Evolutionary conservation across 805 yeast genomes (phyloP).

Genomic region (Metschnikowia similis): DNA sequence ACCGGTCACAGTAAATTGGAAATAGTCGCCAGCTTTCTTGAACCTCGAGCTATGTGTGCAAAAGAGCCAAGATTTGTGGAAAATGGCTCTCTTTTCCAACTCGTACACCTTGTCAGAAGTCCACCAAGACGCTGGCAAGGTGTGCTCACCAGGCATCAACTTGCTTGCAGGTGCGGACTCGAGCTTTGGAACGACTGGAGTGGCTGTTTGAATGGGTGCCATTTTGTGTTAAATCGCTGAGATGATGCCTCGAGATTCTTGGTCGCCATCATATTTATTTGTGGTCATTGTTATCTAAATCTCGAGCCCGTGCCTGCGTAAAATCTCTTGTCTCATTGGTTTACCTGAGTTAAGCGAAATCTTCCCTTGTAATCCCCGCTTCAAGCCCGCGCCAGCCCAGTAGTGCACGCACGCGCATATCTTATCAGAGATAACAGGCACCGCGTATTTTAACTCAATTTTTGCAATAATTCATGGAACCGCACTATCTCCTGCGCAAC

Average conservation of each 20-base stretch:
- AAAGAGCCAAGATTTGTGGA: conserved; percentile 54
- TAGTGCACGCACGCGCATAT: background rate
- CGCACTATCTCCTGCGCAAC: conserved; percentile 38
- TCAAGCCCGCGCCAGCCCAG: background rate
- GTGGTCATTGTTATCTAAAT: background rate
- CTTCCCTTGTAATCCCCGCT: background rate
- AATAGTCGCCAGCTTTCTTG: conserved; percentile 56
- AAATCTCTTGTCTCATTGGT: background rate
- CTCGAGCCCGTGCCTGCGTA: background rate
- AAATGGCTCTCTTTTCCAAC: conserved; percentile 54
- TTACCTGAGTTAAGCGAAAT: background rate
- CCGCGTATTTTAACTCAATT: conserved; percentile 7
- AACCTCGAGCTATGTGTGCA: conserved; percentile 51
- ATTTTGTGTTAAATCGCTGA: background rate
- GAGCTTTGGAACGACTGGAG: background rate
- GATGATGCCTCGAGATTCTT: background rate
- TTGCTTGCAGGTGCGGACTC: conserved; percentile 7
- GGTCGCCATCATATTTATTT: background rate
- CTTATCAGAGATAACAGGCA: conserved; percentile 1
- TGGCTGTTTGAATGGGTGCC: conserved; percentile 4
- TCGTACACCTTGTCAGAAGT: conserved; percentile 55
- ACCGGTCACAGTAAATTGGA: conserved; percentile 46
- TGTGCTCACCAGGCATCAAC: conserved; percentile 33
- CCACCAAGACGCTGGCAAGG: conserved; percentile 68
- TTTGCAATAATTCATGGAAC: conserved; percentile 24